Evolutionary conservation across 192 early-diverging fungal species (phyloP), one percentile per base, ranked within the genome.

Genomic region (Powellomyces hirtus): DNA sequence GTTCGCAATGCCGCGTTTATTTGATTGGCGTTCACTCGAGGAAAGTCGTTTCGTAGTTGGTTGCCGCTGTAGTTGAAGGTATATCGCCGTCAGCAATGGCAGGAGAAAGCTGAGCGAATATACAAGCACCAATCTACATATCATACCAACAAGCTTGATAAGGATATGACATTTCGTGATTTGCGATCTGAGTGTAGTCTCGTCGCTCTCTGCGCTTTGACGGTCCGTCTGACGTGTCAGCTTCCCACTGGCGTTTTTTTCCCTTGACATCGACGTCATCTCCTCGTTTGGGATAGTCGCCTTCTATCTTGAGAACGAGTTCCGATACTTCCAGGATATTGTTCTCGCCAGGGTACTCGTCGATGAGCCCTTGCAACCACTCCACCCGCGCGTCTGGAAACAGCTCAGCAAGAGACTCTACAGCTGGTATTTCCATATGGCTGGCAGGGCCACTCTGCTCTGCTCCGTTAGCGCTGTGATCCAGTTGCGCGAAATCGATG

Each of bases 11-110:
- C 11, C 4, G 5, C 4, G 22, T 14, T 29, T 11, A 59, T 59
- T 10, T 59, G 24, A 14, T 34, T n/a, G 5, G 27, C 57, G 11
- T 24, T 24, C 27, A 59, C 57, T 5, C 8, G 4, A 24, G 57
- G 57, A 34, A 33, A 59, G 34, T 59, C 57, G 27, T n/a, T 36
- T 29, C 33, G 57, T 22, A 59, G 13, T 59, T 59, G 57, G 10
- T 59, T 59, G 26, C 24, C 7, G 26, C 51, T 53, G 51, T n/a
- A n/a, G n/a, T n/a, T n/a, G n/a, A n/a, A n/a, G n/a, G n/a, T n/a
- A n/a, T n/a, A n/a, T n/a, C n/a, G n/a, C n/a, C n/a, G n/a, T n/a
- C n/a, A n/a, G n/a, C n/a, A n/a, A n/a, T n/a, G n/a, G n/a, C n/a
- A n/a, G n/a, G n/a, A n/a, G n/a, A n/a, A n/a, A n/a, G n/a, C n/a